Evolutionary conservation across 1,139 yeast genomes (phyloP), one percentile per base, ranked within the genome.

Genomic region (Pichia sp.): DNA sequence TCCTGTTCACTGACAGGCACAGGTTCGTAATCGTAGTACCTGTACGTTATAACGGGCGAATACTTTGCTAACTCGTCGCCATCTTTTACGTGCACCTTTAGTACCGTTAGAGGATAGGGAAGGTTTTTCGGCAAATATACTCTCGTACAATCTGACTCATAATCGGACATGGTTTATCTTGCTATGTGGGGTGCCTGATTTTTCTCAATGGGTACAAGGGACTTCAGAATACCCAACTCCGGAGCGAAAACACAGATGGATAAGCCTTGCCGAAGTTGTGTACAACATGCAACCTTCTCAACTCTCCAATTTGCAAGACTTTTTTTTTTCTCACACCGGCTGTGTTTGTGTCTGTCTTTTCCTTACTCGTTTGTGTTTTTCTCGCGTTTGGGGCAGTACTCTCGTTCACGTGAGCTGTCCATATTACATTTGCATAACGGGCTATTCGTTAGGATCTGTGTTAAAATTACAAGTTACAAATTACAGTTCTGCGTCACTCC

Each of bases 51-150:
- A 12, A 87, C 67, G 1, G 86, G 76, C 40, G 77, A 72, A 67
- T 83, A 87, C 61, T 80, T 80, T 12, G 69, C 60, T 7, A 86
- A 76, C 1, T 64, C 60, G 12, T 76, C 76, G 7, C 86, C 87
- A 2, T 67, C 72, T 2, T 65, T 62, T 54, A 75, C 76, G 44
- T 75, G 67, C 14, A 85, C 71, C 31, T 81, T 74, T 29, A 84
- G 74, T 31, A 87, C 74, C n/a, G 83, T 83, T 46, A 87, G 81
- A 1, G 95, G 95, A 65, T 77, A 87, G 29, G 85, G 83, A 27
- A 84, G 79, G 53, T 85, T 81, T 52, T 73, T 69, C 31, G 92
- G 90, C 41, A 79, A 64, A 45, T 60, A 61, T 30, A 75, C 61
- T 24, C 67, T 64, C 9, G 76, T 73, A 7, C 59, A 48, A 27